Evolutionary conservation across 805 yeast genomes (phyloP).

Genomic region (Saccharomycopsis sp.): DNA sequence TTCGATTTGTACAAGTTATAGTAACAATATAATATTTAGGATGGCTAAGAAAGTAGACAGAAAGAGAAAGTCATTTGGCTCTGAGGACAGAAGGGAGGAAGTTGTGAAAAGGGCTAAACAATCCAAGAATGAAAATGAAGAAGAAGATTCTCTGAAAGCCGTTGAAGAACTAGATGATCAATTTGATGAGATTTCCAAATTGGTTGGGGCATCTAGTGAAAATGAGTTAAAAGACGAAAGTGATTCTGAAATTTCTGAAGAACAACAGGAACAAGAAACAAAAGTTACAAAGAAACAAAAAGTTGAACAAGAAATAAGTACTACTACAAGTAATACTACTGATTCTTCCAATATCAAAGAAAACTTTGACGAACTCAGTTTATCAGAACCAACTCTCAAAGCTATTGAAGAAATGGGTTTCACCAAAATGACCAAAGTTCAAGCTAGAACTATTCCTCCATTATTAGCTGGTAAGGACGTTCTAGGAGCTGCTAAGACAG

Average conservation of each 20-base stretch:
- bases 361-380: slow-evolving; percentile 39
- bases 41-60: background rate
- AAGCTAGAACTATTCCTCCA: slow-evolving; percentile 93
- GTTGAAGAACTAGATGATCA: slow-evolving; percentile 48
- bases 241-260: background rate
- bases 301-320: background rate
- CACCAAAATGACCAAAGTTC: slow-evolving; percentile 85
- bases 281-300: background rate
- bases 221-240: slow-evolving; percentile 19
- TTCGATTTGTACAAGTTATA: too few relatives aligned
- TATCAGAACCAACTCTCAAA: slow-evolving; percentile 73
- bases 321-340: background rate
- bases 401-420: slow-evolving; percentile 88
- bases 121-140: slow-evolving; percentile 20
- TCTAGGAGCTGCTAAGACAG: slow-evolving; percentile 98
- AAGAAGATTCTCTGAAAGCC: slow-evolving; percentile 27
- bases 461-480: slow-evolving; percentile 94
- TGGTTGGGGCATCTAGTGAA: slow-evolving; percentile 29
- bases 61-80: slow-evolving; percentile 10
- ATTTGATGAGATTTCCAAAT: slow-evolving; percentile 45
- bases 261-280: background rate
- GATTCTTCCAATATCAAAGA: slow-evolving; percentile 20
- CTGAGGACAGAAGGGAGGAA: slow-evolving; percentile 1
- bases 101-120: background rate
- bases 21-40: background rate